A percentile compares a stretch with the other conserved stretches of the same genome.
Conservation (phyloP, 2,329 filamentous ascomycete genomes). For the Xylariaceae sp. region DNA sequence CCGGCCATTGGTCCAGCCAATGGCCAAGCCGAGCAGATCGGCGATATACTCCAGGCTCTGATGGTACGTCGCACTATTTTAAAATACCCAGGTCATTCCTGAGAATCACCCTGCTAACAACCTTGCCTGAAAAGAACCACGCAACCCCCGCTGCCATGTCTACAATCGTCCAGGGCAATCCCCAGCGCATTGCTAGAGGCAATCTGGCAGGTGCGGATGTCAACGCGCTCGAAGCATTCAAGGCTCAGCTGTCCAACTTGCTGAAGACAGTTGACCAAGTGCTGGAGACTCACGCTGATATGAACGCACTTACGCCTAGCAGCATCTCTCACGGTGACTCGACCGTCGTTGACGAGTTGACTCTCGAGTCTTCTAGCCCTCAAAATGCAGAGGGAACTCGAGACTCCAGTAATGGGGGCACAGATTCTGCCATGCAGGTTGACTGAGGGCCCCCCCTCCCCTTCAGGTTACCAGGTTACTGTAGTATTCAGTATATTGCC, state of each 20-base stretch:
- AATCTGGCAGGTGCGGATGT: constrained; percentile 41
- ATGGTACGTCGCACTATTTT: constrained; percentile 47
- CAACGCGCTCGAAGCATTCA: constrained; percentile 43
- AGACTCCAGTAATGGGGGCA: constrained; percentile 4
- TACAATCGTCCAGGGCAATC: constrained; percentile 45
- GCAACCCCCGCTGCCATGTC: constrained; percentile 43
- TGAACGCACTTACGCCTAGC: constrained; percentile 17
- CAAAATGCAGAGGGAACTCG: constrained; percentile 10
- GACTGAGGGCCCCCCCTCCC: constrained; percentile 18
- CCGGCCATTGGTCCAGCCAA: constrained; percentile 42
- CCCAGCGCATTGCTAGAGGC: constrained; percentile 38
- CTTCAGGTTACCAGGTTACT: background rate
- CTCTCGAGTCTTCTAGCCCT: constrained; percentile 10
- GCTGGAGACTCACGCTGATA: constrained; percentile 25
- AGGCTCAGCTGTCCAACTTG: no score
- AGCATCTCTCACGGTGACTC: constrained; percentile 19
- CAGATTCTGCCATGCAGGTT: constrained; percentile 25
- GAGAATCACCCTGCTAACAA: constrained; percentile 4
- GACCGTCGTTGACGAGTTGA: constrained; percentile 21
- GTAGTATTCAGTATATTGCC: background rate
- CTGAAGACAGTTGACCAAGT: constrained; percentile 37
- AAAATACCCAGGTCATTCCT: background rate
- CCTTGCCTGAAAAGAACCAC: constrained; percentile 33
- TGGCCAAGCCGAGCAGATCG: no score
- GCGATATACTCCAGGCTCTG: constrained; percentile 45